These are phyloP conservation scores for Suhomyces pyralidae DNA, from an alignment of 805 yeast genomes.

Conservation along the genomic window DNA sequence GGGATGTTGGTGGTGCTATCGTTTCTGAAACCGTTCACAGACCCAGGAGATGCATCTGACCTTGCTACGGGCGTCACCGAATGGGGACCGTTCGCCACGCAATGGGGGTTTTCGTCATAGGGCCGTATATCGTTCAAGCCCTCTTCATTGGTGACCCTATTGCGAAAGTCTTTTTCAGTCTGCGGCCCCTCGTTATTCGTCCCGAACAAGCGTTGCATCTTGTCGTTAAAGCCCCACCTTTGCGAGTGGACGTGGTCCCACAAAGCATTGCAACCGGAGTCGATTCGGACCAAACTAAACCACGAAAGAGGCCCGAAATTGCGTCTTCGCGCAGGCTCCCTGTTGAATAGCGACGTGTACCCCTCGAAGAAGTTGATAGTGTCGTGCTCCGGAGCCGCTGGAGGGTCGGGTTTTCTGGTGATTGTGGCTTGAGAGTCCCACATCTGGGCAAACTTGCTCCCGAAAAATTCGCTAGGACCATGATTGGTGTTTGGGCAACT, in stretches of 20 bases:
- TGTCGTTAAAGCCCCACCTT: background rate
- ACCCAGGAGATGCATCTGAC: background rate
- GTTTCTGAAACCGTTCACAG: background rate
- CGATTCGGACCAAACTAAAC: conserved; percentile 39
- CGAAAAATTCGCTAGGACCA: background rate
- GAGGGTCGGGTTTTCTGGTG: conserved; percentile 5
- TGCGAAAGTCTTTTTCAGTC: conserved; percentile 6
- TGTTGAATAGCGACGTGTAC: conserved; percentile 40
- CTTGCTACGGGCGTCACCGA: background rate
- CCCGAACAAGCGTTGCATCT: background rate
- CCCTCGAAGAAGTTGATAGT: conserved; percentile 35
- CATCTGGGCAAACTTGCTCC: background rate
- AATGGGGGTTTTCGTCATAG: conserved; percentile 3
- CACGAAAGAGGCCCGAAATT: conserved; percentile 55
- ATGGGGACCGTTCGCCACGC: background rate
- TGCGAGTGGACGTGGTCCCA: conserved; percentile 14
- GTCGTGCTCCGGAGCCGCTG: conserved; percentile 19
- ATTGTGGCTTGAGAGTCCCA: background rate
- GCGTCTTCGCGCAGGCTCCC: conserved; percentile 36
- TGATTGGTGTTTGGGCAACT: background rate
- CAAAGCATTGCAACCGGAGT: conserved; percentile 14
- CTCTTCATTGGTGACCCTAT: conserved; percentile 7
- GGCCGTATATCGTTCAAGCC: conserved; percentile 7
- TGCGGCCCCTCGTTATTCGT: conserved; percentile 4
- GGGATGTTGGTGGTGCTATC: background rate